phyloP scores from a whole-genome alignment of 2,329 filamentous ascomycete genomes.

The Leptographium galeiforme region DNA sequence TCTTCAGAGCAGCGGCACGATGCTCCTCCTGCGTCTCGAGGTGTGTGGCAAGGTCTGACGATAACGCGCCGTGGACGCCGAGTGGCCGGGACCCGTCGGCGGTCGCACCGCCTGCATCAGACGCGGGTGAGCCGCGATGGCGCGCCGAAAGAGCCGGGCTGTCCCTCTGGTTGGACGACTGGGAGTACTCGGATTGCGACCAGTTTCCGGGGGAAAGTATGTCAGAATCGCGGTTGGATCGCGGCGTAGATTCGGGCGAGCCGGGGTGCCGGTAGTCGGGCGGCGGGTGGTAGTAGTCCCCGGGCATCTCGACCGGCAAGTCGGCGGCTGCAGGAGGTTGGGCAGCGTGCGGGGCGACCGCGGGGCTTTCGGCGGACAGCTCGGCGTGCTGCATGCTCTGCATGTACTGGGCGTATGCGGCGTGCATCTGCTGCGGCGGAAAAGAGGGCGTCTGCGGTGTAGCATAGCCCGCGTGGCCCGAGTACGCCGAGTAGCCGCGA shows the following conservation, averaged over 20 bases:
- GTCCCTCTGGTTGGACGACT: neutral
- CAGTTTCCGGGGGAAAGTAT: constrained; percentile 22
- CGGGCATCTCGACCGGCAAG: constrained; percentile 26
- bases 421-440: constrained; percentile 8
- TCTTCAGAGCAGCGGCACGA: constrained; percentile 14
- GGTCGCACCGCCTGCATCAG: constrained; percentile 16
- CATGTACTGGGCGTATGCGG: constrained; percentile 8
- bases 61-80: constrained; percentile 24
- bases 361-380: constrained; percentile 19
- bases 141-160: constrained; percentile 11
- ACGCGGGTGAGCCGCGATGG: constrained; percentile 23
- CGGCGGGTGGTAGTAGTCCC: constrained; percentile 30
- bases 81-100: constrained; percentile 24
- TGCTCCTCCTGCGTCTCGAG: constrained; percentile 32
- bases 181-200: constrained; percentile 19
- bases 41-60: constrained; percentile 32
- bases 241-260: constrained; percentile 6
- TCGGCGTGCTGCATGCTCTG: constrained; percentile 18
- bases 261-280: constrained; percentile 2
- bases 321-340: neutral
- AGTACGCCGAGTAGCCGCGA: neutral
- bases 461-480: constrained; percentile 5
- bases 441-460: constrained; percentile 2
- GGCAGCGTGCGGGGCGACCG: neutral
- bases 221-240: constrained; percentile 16